A percentile compares a stretch with the other conserved stretches of the same genome.
phyloP scores from a whole-genome alignment of 73 alveolate species.

The Breviolum minutum region DNA sequence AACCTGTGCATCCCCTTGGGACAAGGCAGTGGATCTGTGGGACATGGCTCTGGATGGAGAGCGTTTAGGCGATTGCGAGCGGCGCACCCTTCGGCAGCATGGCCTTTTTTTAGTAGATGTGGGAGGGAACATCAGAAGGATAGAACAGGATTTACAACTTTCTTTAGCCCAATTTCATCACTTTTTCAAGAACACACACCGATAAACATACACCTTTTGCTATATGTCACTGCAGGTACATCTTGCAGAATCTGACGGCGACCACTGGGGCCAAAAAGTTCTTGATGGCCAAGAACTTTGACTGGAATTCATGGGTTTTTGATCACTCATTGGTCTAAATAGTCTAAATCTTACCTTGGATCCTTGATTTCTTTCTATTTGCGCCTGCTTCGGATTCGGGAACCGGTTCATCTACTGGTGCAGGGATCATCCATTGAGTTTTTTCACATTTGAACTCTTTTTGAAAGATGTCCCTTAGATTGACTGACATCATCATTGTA shows the following conservation, averaged over 20 bases:
- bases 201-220: too few relatives aligned
- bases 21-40: slow-evolving; percentile 42
- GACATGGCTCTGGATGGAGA: slow-evolving; percentile 37
- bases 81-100: slow-evolving; percentile 20
- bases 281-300: slow-evolving; percentile 2
- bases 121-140: background rate
- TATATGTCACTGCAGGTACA: background rate
- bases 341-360: too few relatives aligned
- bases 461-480: too few relatives aligned
- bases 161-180: background rate
- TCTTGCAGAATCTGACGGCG: slow-evolving; percentile 17
- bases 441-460: too few relatives aligned
- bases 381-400: too few relatives aligned
- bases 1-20: too few relatives aligned
- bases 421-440: too few relatives aligned
- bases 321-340: too few relatives aligned
- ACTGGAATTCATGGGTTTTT: background rate
- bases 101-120: background rate
- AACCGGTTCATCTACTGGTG: too few relatives aligned
- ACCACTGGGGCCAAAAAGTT: slow-evolving; percentile 38
- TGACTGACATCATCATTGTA: too few relatives aligned
- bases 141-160: background rate
- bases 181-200: background rate
- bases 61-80: slow-evolving; percentile 44
- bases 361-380: too few relatives aligned